Percentiles rank a stretch among this genome's conserved stretches.
Evolutionary conservation across 148 eudicot genomes (phyloP).

Genomic region (Cornus kousa): DNA sequence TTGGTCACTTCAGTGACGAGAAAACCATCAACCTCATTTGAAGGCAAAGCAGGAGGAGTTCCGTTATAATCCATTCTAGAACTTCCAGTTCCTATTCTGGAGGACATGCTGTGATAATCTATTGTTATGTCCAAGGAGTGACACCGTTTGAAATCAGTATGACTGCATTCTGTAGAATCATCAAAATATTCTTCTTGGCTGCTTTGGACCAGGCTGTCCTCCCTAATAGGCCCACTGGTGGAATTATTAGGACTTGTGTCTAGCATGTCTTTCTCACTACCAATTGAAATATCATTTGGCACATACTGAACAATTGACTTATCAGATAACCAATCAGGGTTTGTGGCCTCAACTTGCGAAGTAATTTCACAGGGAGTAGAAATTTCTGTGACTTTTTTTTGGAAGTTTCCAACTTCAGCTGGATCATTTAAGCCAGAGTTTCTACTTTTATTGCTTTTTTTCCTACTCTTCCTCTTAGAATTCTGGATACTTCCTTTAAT

Average conservation of each 20-base stretch:
- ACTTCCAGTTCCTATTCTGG: slow-evolving; percentile 21
- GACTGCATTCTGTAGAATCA: slow-evolving; percentile 25
- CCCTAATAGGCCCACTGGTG: slow-evolving; percentile 17
- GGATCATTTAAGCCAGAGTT: slow-evolving; percentile 33
- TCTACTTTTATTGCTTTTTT: slow-evolving; percentile 54
- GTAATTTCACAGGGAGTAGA: slow-evolving; percentile 27
- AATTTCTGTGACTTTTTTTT: slow-evolving; percentile 25
- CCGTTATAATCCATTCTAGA: slow-evolving; percentile 26
- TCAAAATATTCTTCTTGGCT: slow-evolving; percentile 21
- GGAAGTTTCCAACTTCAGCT: slow-evolving; percentile 30
- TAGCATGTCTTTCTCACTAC: slow-evolving; percentile 22
- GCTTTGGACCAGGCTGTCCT: slow-evolving; percentile 18
- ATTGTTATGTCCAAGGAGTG: slow-evolving; percentile 15
- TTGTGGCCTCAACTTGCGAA: slow-evolving; percentile 32
- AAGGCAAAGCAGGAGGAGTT: slow-evolving; percentile 17
- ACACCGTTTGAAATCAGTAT: slow-evolving; percentile 14
- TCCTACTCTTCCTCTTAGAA: slow-evolving; percentile 57
- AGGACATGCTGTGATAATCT: slow-evolving; percentile 21
- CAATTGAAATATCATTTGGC: slow-evolving; percentile 25
- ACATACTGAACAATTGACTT: slow-evolving; percentile 20
- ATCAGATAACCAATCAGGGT: slow-evolving; percentile 19
- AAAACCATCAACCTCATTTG: slow-evolving; percentile 22
- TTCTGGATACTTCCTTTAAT: slow-evolving; percentile 37
- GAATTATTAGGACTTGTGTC: slow-evolving; percentile 15
- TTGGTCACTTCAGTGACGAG: slow-evolving; percentile 18